phyloP scores from a whole-genome alignment of 441 rosid species.

The Metrosideros polymorpha region DNA sequence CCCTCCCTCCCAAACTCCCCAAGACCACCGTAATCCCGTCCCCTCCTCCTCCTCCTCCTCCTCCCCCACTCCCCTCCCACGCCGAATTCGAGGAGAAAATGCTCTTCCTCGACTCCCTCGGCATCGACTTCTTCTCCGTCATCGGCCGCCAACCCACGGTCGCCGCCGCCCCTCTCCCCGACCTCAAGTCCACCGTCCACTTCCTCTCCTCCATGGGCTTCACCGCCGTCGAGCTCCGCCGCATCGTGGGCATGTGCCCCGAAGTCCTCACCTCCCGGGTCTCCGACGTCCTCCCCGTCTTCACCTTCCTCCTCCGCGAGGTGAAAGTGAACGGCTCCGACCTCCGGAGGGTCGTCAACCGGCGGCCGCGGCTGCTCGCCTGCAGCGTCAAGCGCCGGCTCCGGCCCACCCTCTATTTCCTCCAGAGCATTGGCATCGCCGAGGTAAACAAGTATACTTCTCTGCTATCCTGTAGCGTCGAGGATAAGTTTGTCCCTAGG shows the following conservation, averaged over 20 bases:
- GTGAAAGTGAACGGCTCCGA: slow-evolving; percentile 41
- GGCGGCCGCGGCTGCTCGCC: slow-evolving; percentile 76
- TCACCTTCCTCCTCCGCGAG: slow-evolving; percentile 90
- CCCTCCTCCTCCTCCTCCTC: slow-evolving; percentile 7
- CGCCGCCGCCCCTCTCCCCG: slow-evolving; percentile 32
- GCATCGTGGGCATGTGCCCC: slow-evolving; percentile 78
- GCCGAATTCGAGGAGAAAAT: slow-evolving; percentile 56
- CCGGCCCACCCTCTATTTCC: slow-evolving; percentile 71
- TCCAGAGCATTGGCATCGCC: slow-evolving; percentile 61
- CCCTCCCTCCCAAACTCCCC: slow-evolving; percentile 15
- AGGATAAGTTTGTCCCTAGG: slow-evolving; percentile 55
- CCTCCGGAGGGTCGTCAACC: slow-evolving; percentile 45
- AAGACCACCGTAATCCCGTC: slow-evolving; percentile 12
- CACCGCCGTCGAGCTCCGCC: slow-evolving; percentile 43
- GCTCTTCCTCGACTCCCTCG: slow-evolving; percentile 75
- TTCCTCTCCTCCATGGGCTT: slow-evolving; percentile 48
- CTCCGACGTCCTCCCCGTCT: slow-evolving; percentile 37
- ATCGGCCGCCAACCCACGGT: slow-evolving; percentile 43
- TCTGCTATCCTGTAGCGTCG: slow-evolving; percentile 75
- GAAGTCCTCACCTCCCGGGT: slow-evolving; percentile 40
- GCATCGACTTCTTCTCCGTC: slow-evolving; percentile 60
- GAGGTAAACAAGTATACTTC: slow-evolving; percentile 54
- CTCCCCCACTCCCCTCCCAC: slow-evolving; percentile 6
- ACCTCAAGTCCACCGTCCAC: slow-evolving; percentile 54
- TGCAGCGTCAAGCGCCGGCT: slow-evolving; percentile 54